Percentiles rank a stretch among this genome's conserved stretches.
Conservation (phyloP, 2,329 filamentous ascomycete genomes). For the Atkinsonella texensis region DNA sequence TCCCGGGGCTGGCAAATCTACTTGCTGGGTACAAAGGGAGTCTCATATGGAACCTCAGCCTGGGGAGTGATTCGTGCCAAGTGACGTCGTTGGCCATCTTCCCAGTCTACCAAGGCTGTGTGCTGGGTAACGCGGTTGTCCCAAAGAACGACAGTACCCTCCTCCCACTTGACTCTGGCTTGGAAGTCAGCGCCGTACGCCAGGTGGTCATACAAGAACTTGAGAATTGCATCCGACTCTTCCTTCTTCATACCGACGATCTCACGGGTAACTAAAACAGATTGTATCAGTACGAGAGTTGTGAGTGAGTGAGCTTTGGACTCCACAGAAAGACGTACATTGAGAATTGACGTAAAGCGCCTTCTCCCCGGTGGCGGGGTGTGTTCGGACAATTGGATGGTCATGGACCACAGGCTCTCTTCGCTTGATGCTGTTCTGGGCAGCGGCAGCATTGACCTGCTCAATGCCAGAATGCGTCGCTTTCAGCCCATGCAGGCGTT, state of each 20-base stretch:
- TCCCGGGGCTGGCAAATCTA: background rate
- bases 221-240: slow-evolving; percentile 64
- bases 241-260: slow-evolving; percentile 81
- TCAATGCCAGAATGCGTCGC: slow-evolving; percentile 75
- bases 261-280: slow-evolving; percentile 54
- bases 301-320: background rate
- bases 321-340: slow-evolving; percentile 38
- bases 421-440: slow-evolving; percentile 56
- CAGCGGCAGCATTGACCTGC: slow-evolving; percentile 60
- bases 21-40: slow-evolving; percentile 26
- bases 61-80: slow-evolving; percentile 73
- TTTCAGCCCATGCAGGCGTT: slow-evolving; percentile 67
- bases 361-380: slow-evolving; percentile 76
- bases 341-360: slow-evolving; percentile 73
- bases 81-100: slow-evolving; percentile 64
- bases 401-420: slow-evolving; percentile 63
- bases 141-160: slow-evolving; percentile 75
- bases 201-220: slow-evolving; percentile 53
- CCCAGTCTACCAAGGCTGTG: slow-evolving; percentile 72
- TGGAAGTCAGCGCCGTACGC: slow-evolving; percentile 52
- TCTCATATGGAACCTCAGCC: slow-evolving; percentile 68
- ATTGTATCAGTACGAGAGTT: background rate
- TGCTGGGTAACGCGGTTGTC: slow-evolving; percentile 74
- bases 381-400: slow-evolving; percentile 70
- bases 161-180: slow-evolving; percentile 63